Evolutionary conservation across 331 rosid genomes (phyloP), one percentile per base, ranked within the genome.

Genomic region (Malus hybrid): DNA sequence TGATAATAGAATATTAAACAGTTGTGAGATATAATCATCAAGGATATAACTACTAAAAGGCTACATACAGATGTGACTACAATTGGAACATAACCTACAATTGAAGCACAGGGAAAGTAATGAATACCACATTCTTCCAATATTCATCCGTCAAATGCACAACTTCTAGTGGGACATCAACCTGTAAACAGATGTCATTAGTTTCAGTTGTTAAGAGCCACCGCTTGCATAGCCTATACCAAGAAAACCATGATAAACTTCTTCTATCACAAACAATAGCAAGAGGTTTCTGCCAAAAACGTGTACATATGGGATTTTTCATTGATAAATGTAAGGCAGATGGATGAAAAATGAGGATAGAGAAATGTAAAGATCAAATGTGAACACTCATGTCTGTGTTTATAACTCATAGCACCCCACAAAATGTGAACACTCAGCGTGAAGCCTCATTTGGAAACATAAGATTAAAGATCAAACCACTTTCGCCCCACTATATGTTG

Each of bases 111-210:
- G 3, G 58, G 39, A 32, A 48, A 73, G 50, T 0, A 20, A 64
- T 18, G 15, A 89, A 64, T 84, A 91, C 98, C 96, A 94, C 96
- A 68, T 86, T 83, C 78, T 85, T 82, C 98, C 97, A 94, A 82
- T 94, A 94, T 82, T 94, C 96, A 79, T 94, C 92, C 0, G 95
- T 94, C 89, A 91, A 90, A 83, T 91, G 98, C 77, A 91, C 96
- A 55, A 94, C 93, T 88, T 91, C 93, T 57, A 94, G 84, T 1
- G 97, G 97, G 70, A 90, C 92, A 39, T 77, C 85, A 85, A 91
- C 85, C 96, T 91, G 89, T 29, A 82, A 78, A 64, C 48, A 63
- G 80, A 70, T 24, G 55, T 61, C 44, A 26, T 63, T 58, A 46
- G 73, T 50, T 60, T 34, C 81, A 42, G 58, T 68, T 18, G 44